Conservation (phyloP, 257 asterid species). For the Dorcoceras hygrometricum region DNA sequence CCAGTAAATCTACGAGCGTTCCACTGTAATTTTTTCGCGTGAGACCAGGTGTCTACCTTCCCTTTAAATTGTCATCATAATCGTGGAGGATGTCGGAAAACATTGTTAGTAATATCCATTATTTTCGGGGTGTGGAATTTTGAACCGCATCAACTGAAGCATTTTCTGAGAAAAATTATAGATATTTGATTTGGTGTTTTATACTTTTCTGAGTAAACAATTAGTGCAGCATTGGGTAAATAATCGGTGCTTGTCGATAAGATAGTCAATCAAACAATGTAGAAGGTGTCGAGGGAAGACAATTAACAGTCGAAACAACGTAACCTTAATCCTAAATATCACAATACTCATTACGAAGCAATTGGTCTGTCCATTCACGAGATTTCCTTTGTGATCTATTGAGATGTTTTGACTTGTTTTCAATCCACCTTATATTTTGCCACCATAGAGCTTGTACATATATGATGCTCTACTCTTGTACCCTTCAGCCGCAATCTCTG, state of each 20-base stretch:
- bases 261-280: not conserved
- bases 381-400: not conserved
- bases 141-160: not conserved
- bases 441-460: constrained; percentile 6
- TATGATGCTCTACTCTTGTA: not conserved
- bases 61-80: no score
- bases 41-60: not conserved
- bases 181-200: not conserved
- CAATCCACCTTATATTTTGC: not conserved
- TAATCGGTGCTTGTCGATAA: no score
- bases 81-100: not conserved
- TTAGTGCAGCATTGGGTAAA: no score
- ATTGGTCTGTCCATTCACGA: not conserved
- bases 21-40: not conserved
- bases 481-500: not conserved
- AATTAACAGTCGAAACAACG: not conserved
- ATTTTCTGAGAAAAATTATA: not conserved
- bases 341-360: not conserved
- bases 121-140: no score
- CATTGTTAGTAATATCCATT: no score
- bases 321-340: not conserved
- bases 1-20: not conserved
- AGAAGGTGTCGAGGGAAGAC: not conserved
- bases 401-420: not conserved
- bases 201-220: not conserved